Conservation (phyloP, 208 protist species). For the Leishmania amazonensis region DNA sequence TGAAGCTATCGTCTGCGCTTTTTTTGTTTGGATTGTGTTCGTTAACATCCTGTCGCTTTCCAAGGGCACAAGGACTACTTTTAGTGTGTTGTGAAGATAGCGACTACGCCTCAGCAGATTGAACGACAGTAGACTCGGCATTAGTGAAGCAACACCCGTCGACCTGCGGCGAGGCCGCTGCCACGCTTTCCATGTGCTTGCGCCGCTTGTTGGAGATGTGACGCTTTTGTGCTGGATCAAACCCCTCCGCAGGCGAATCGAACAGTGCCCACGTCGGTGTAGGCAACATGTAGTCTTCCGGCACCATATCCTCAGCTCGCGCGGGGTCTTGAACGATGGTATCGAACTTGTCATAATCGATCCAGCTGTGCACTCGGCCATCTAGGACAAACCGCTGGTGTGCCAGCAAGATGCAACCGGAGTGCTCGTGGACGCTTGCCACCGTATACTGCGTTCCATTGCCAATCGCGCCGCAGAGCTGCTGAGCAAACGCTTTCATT, state of each 20-base stretch:
- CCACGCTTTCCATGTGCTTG: slow-evolving; percentile 23
- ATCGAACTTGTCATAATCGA: slow-evolving; percentile 90
- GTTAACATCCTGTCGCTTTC: neutral
- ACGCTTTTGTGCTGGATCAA: slow-evolving; percentile 82
- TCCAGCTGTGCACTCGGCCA: slow-evolving; percentile 81
- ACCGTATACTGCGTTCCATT: slow-evolving; percentile 71
- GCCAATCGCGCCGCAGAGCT: slow-evolving; percentile 59
- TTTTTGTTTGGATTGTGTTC: neutral
- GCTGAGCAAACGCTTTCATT: slow-evolving; percentile 74
- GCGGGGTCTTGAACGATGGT: slow-evolving; percentile 44
- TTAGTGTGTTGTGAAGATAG: slow-evolving; percentile 4
- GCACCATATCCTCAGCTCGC: slow-evolving; percentile 33
- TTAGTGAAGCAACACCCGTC: neutral
- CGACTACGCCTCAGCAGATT: slow-evolving; percentile 6
- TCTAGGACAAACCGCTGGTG: slow-evolving; percentile 69
- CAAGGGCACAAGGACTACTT: neutral
- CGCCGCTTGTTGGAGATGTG: slow-evolving; percentile 63
- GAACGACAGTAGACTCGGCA: neutral
- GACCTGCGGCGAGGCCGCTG: neutral
- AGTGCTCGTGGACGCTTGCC: slow-evolving; percentile 90
- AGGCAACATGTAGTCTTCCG: slow-evolving; percentile 76
- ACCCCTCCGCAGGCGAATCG: slow-evolving; percentile 70
- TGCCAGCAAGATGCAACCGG: slow-evolving; percentile 87
- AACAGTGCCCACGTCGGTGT: slow-evolving; percentile 80
- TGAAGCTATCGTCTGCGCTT: neutral